Base-by-base conservation (phyloP, 1,284 basidiomycete species). In the Schizophyllum commune region DNA sequence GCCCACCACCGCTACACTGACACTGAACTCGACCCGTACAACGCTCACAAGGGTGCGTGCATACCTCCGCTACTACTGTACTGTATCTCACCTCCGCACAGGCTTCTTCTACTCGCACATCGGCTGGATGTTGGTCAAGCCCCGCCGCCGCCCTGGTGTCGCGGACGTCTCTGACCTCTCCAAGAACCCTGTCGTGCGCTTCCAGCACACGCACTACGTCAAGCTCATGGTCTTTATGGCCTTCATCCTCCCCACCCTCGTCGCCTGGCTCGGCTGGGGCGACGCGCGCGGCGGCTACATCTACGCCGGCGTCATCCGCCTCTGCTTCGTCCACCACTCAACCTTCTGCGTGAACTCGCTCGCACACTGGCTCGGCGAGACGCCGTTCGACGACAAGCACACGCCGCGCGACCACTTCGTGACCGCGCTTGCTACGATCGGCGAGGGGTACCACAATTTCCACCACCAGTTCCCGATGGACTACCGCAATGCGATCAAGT, bases 371-470 rank as follows among this genome's bases (percentile, higher is more conserved):
- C 85, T 96, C 65, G 94, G 94, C 60, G 92, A 95, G 65, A 79
- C 89, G 27, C 92, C 93, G 22, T 96, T 95, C 70, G 94, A 96
- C 75, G 93, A 96, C 83, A 96, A 96, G 80, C 92, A 95, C 77
- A 91, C 92, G n/a, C 93, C 93, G 34, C 81, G 86, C 60, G 92
- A 95, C 74, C 92, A 94, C 75, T 77, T 95, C 68, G 74, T 95
- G 70, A 96, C 94, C 47, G 94, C 94, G 9, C 79, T 96, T 54
- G 86, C 85, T 63, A 96, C 94, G 32, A 86, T 95, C 70, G 94
- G 94, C 63, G 94, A 96, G 75, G 94, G 94, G 13, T 96, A 96
- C 79, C 94, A 96, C 83, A 96, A 97, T 77, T 97, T 97, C 84
- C 93, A 95, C 76, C 92, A 92, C 70, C 91, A 94, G 74, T 94